Percentiles rank a stretch among this genome's conserved stretches.
Evolutionary conservation across 2,329 filamentous ascomycete genomes (phyloP).

Genomic region (Dryadomyces sulphureus): DNA sequence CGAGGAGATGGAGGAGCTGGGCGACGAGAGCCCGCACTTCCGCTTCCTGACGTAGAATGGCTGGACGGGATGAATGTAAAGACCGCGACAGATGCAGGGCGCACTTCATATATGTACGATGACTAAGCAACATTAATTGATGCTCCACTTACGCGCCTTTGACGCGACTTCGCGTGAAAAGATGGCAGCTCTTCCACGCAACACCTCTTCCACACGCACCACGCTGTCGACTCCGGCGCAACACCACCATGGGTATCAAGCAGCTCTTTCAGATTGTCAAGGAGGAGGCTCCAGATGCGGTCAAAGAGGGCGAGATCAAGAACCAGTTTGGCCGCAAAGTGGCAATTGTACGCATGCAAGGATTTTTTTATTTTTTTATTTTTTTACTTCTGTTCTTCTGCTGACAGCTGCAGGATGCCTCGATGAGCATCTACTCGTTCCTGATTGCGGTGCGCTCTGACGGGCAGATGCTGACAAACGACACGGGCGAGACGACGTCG

Average conservation of each 20-base stretch:
- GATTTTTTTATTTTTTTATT: too few species aligned
- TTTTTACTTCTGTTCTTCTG: too few species aligned
- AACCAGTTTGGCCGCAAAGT: constrained; percentile 98
- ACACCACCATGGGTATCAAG: constrained; percentile 46
- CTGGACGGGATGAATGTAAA: neutral
- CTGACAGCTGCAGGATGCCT: constrained; percentile 22
- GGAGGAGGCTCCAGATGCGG: constrained; percentile 85
- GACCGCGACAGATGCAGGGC: too few species aligned
- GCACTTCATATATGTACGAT: neutral
- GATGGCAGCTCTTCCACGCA: neutral
- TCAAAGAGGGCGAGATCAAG: constrained; percentile 97
- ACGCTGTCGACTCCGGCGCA: neutral
- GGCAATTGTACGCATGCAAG: constrained; percentile 84
- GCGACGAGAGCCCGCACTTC: constrained; percentile 36
- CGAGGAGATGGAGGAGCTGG: constrained; percentile 33
- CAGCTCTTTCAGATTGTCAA: constrained; percentile 70
- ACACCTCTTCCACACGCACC: neutral
- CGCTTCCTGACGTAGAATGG: constrained; percentile 26
- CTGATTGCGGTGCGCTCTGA: constrained; percentile 94
- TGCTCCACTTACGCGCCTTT: neutral
- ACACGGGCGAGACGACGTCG: constrained; percentile 90
- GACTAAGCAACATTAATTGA: constrained; percentile 1
- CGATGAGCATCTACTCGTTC: constrained; percentile 99
- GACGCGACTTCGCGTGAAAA: neutral
- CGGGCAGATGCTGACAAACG: constrained; percentile 89